Evolutionary conservation across 495 filamentous ascomycete genomes (phyloP).

Genomic region (Neurospora africana): DNA sequence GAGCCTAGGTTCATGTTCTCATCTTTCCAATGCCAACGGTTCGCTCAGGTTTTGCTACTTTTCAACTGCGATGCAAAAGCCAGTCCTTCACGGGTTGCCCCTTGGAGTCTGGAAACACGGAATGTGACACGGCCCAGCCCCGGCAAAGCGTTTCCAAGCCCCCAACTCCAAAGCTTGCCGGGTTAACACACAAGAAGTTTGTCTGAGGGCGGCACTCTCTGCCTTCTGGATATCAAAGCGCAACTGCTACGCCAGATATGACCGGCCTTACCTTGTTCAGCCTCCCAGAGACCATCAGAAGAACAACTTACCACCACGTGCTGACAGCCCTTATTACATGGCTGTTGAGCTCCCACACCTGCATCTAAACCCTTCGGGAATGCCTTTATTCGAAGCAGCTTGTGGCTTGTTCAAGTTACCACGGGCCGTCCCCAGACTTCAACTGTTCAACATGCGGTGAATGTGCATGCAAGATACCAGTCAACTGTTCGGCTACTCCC

Average conservation of each 20-base stretch:
- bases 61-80: neutral
- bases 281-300: neutral
- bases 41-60: neutral
- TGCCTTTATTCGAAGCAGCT: neutral
- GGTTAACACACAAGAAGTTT: neutral
- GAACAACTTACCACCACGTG: neutral
- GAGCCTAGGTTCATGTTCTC: neutral
- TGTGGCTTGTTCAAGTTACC: neutral
- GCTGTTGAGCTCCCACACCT: neutral
- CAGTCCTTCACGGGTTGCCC: neutral
- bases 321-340: neutral
- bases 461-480: neutral
- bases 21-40: neutral
- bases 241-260: neutral
- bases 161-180: neutral
- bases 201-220: neutral
- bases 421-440: neutral
- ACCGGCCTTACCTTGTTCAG: neutral
- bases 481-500: neutral
- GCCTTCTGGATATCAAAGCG: neutral
- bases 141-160: neutral
- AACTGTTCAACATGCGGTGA: neutral
- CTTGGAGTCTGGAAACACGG: neutral
- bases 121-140: neutral
- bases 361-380: neutral